Percentiles rank a stretch among this genome's conserved stretches.
These are phyloP conservation scores for Camelina sativa DNA, from an alignment of 345 rosid genomes.

Conservation along the genomic window DNA sequence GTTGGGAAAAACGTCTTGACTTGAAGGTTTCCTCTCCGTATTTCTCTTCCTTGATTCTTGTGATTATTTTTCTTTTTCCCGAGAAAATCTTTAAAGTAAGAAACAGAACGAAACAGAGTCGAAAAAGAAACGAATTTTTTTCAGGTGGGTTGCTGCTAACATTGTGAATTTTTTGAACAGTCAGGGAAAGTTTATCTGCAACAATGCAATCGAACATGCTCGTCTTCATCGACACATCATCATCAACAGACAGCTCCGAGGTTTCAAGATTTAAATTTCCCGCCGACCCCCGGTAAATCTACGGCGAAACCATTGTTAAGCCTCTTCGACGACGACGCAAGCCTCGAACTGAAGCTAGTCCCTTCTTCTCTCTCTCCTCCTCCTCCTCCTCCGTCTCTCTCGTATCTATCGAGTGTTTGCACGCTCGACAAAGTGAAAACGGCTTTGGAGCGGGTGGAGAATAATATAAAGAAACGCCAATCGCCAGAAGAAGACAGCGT, in stretches of 20 bases:
- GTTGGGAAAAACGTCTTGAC: conserved; percentile 94
- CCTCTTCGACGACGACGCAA: conserved; percentile 55
- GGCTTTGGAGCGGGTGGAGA: conserved; percentile 74
- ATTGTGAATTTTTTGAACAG: conserved; percentile 49
- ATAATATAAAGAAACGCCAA: conserved; percentile 52
- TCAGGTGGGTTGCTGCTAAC: not conserved
- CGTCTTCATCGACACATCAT: conserved; percentile 23
- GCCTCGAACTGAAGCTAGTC: conserved; percentile 54
- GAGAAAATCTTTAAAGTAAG: not conserved
- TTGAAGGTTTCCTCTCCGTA: conserved; percentile 57
- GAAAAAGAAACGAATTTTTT: not conserved
- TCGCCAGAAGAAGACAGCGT: conserved; percentile 46
- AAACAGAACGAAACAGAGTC: not conserved
- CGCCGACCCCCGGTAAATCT: conserved; percentile 41
- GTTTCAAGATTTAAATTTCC: conserved; percentile 71
- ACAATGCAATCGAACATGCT: conserved; percentile 55
- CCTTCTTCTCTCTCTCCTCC: conserved; percentile 8
- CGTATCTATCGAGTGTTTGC: conserved; percentile 64
- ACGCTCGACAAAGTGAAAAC: conserved; percentile 87
- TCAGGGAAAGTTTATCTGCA: conserved; percentile 85
- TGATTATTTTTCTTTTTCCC: not conserved
- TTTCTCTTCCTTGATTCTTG: not conserved
- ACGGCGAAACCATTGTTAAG: conserved; percentile 44
- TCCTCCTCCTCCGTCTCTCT: not conserved
- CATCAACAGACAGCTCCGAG: conserved; percentile 44